Conservation (phyloP, 306 rosid species). For the Argentina anserina region DNA sequence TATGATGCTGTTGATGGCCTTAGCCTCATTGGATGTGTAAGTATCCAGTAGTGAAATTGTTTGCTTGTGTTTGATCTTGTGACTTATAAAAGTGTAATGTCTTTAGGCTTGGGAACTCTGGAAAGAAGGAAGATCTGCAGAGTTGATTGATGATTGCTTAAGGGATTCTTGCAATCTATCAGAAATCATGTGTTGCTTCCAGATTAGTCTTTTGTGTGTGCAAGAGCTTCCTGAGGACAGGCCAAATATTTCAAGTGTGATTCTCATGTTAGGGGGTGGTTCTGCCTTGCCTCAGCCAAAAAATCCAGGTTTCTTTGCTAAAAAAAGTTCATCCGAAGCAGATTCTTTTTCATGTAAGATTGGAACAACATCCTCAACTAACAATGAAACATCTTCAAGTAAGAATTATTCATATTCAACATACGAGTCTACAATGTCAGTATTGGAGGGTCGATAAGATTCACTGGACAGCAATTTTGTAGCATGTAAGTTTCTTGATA, state of each 20-base stretch:
- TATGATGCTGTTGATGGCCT: not conserved
- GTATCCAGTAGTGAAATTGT: not conserved
- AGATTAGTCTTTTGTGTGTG: slow-evolving; percentile 51
- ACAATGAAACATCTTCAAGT: not conserved
- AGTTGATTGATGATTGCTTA: slow-evolving; percentile 21
- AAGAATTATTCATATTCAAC: slow-evolving; percentile 24
- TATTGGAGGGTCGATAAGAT: slow-evolving; percentile 43
- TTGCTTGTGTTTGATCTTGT: not conserved
- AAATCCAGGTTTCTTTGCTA: slow-evolving; percentile 40
- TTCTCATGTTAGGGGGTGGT: slow-evolving; percentile 48
- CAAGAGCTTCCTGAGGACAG: slow-evolving; percentile 51
- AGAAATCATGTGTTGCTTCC: slow-evolving; percentile 38
- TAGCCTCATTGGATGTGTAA: slow-evolving; percentile 36
- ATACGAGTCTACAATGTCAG: slow-evolving; percentile 36
- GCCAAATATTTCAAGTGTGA: slow-evolving; percentile 50
- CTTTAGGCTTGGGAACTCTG: slow-evolving; percentile 37
- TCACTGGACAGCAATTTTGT: slow-evolving; percentile 1
- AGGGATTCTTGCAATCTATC: slow-evolving; percentile 11
- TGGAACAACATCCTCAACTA: not conserved
- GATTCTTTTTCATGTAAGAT: not conserved
- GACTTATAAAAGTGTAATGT: not conserved
- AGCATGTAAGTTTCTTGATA: not conserved
- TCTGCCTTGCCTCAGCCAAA: slow-evolving; percentile 38
- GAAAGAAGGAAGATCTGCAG: slow-evolving; percentile 24
- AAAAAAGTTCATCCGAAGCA: slow-evolving; percentile 7